These are phyloP conservation scores for Ustilago vetiveriae DNA, from an alignment of 1,284 basidiomycete genomes.

Conservation along the genomic window DNA sequence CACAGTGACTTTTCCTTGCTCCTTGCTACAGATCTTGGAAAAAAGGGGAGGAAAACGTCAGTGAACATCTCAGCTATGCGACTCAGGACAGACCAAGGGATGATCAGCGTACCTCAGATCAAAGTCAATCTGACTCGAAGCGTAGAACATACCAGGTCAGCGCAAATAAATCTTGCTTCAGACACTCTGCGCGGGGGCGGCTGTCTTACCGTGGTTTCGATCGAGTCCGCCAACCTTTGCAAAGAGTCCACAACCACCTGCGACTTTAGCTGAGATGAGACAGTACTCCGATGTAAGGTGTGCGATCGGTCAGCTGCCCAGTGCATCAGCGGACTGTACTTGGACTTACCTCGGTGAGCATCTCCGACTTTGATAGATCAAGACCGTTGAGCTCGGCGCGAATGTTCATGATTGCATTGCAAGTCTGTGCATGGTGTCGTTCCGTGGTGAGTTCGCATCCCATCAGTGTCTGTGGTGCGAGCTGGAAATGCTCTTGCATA, in stretches of 20 bases:
- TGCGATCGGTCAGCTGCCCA: too few relatives aligned
- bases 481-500: background rate
- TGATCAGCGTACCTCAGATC: constrained; percentile 30
- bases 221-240: constrained; percentile 5
- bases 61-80: too few relatives aligned
- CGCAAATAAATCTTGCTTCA: background rate
- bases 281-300: background rate
- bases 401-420: constrained; percentile 31
- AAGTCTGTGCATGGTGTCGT: too few relatives aligned
- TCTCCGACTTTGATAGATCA: constrained; percentile 12
- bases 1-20: constrained; percentile 17
- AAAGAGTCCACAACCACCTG: constrained; percentile 17
- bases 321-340: too few relatives aligned
- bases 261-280: constrained; percentile 3
- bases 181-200: background rate
- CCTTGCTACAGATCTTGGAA: constrained; percentile 13
- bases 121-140: constrained; percentile 25
- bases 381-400: constrained; percentile 16
- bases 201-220: constrained; percentile 17
- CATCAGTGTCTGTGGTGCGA: too few relatives aligned
- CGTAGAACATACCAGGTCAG: background rate
- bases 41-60: background rate
- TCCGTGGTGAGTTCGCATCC: too few relatives aligned
- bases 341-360: constrained; percentile 17
- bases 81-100: too few relatives aligned